These are phyloP conservation scores for Diplodia scrobiculata DNA, from an alignment of 2,329 filamentous ascomycete species.

Conservation along the genomic window DNA sequence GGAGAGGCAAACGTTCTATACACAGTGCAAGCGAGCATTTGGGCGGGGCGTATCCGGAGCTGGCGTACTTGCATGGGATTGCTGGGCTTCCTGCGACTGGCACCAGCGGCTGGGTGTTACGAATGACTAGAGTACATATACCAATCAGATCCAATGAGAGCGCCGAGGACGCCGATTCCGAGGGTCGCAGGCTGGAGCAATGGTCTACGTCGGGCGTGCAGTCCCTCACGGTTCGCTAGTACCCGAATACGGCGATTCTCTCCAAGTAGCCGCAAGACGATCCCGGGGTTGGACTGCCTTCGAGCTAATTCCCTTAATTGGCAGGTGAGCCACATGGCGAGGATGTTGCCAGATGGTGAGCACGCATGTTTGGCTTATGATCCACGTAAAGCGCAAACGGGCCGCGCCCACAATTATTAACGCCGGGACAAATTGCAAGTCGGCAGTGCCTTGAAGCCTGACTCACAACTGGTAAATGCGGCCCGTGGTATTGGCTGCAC, in stretches of 20 bases:
- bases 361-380: not conserved
- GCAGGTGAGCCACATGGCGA: not conserved
- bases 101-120: constrained; percentile 6
- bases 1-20: not conserved
- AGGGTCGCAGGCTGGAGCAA: not conserved
- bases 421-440: not conserved
- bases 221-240: not conserved
- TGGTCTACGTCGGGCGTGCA: not conserved
- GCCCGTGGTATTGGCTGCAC: constrained; percentile 20
- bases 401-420: not conserved
- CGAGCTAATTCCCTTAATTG: constrained; percentile 9
- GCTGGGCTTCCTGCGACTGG: constrained; percentile 15
- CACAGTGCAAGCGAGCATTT: constrained; percentile 28
- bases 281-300: not conserved
- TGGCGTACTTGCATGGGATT: constrained; percentile 28
- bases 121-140: constrained; percentile 21
- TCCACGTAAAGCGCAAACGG: not conserved
- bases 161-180: not conserved
- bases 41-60: constrained; percentile 27
- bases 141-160: constrained; percentile 16
- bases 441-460: not conserved
- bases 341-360: not conserved
- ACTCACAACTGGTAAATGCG: constrained; percentile 10
- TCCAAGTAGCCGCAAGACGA: not conserved
- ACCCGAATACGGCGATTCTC: not conserved